phyloP scores from a whole-genome alignment of 768 basidiomycete genomes.

The Tylopilus plumbeoviolaceoides region DNA sequence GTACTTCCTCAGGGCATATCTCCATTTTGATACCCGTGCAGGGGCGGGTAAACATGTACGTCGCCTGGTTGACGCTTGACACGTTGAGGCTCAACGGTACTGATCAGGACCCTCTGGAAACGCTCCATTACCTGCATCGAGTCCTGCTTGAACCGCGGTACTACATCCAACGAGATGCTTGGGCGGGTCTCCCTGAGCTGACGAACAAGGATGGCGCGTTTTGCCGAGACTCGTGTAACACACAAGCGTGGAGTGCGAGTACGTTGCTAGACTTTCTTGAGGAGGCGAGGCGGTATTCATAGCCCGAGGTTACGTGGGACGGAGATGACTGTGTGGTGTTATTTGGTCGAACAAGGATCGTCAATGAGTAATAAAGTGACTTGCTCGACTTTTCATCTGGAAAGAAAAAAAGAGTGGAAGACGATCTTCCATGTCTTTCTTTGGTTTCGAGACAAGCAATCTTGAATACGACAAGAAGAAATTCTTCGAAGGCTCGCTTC shows the following conservation, averaged over 20 bases:
- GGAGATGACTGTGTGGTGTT: conserved; percentile 20
- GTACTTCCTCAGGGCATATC: conserved; percentile 91
- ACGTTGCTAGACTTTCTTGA: conserved; percentile 88
- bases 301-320: neutral
- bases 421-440: conserved; percentile 65
- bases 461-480: conserved; percentile 62
- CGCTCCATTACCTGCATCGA: conserved; percentile 76
- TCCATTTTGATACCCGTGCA: conserved; percentile 74
- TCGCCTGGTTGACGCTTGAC: conserved; percentile 4
- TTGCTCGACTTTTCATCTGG: conserved; percentile 14
- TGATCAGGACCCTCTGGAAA: conserved; percentile 59
- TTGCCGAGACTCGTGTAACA: conserved; percentile 86
- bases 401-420: conserved; percentile 1
- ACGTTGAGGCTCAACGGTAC: neutral
- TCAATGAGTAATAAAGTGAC: conserved; percentile 11
- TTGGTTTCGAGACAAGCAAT: conserved; percentile 63
- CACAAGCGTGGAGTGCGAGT: conserved; percentile 96
- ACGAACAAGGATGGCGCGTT: conserved; percentile 81
- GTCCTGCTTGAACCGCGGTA: conserved; percentile 65
- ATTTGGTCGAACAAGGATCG: conserved; percentile 16
- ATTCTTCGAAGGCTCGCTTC: conserved; percentile 44
- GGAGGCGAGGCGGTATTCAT: conserved; percentile 41
- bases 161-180: conserved; percentile 76
- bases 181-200: conserved; percentile 92
- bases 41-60: conserved; percentile 68